These are phyloP conservation scores for Diutina mesorugosa DNA, from an alignment of 1,139 yeast species.

Conservation along the genomic window DNA sequence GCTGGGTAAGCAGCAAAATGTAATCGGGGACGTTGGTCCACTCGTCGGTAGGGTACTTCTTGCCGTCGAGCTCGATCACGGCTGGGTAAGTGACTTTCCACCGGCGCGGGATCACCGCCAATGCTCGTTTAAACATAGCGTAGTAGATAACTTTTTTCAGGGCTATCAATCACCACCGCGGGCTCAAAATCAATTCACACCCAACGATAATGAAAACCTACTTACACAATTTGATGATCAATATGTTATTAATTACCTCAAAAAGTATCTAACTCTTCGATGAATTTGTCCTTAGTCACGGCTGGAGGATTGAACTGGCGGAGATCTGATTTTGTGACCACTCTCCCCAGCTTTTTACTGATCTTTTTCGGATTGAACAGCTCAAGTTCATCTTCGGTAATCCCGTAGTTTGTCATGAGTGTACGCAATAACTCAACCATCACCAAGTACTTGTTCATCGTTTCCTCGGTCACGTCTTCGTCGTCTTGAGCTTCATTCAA, in stretches of 20 bases:
- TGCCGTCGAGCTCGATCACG: slow-evolving; percentile 6
- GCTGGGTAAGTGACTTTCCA: background rate
- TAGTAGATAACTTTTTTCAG: background rate
- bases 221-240: background rate
- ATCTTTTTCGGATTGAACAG: background rate
- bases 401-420: background rate
- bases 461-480: background rate
- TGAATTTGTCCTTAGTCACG: background rate
- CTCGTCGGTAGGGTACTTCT: slow-evolving; percentile 47
- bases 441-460: background rate
- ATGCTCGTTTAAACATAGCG: background rate
- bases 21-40: slow-evolving; percentile 82
- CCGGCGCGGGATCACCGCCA: background rate
- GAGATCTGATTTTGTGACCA: background rate
- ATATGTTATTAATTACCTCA: background rate
- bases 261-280: background rate
- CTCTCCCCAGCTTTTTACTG: background rate
- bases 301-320: background rate
- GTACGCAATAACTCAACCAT: background rate
- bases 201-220: background rate
- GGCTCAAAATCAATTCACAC: background rate
- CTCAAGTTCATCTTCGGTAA: background rate
- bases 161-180: background rate
- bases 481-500: background rate
- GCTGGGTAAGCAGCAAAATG: slow-evolving; percentile 54